Base-by-base conservation (phyloP, 345 rosid species). In the Populus alba region DNA sequence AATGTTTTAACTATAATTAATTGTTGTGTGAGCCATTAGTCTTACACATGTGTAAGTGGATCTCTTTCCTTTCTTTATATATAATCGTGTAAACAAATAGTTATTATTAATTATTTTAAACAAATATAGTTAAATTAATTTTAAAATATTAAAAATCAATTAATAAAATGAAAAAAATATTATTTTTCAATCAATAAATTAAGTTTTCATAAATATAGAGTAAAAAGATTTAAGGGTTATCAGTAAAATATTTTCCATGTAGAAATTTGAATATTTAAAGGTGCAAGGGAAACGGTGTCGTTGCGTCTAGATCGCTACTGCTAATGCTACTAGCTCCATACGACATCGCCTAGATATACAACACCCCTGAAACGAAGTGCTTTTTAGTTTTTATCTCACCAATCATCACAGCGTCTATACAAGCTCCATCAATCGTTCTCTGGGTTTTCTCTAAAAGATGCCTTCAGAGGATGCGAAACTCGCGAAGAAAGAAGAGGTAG, bases 381-480 rank as follows among this genome's bases (percentile, higher is more conserved):
- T 9, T 23, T 23, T 25, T n/a, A 11, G 16, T 9, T 23, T 59
- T 25, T n/a, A 11, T 16, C 63, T 0, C 29, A 5, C 29, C 1
- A 23, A 23, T 53, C 70, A 27, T 23, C 25, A 51, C 38, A n/a
- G 38, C 13, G 8, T 31, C 41, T 29, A 59, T 23, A 59, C 29
- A 59, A 3, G 65, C 51, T 22, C 23, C 16, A 43, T 53, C 9
- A 0, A 0, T 65, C 23, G 23, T 20, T 35, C 31, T 73, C 11
- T n/a, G 23, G 25, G 2, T 61, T n/a, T 18, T 45, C 35, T 53
- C 12, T 47, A 12, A 7, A 83, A 76, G 73, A 94, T 92, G 98
- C 85, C 92, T 35, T 86, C 90, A 1, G 92, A 87, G 77, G 93
- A 90, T 68, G 74, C 87, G 9, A 87, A 85, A 75, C 41, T 86